phyloP scores from a whole-genome alignment of 768 basidiomycete species.

The Pleurotus cornucopiae region DNA sequence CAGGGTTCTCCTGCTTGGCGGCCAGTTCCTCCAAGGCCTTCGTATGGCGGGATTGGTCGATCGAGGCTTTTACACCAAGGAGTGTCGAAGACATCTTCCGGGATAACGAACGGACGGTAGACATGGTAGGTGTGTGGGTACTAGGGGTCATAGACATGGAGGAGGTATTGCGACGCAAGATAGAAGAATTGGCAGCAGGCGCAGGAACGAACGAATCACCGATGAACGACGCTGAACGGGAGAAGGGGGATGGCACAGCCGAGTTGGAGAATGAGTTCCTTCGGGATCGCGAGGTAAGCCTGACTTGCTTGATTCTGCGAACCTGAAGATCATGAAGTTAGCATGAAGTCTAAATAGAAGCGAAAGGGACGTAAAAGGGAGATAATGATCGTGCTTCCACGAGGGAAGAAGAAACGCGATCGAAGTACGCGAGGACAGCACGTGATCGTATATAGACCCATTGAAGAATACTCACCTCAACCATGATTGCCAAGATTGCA shows the following conservation, averaged over 20 bases:
- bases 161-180: not conserved
- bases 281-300: constrained; percentile 39
- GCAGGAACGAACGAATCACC: constrained; percentile 7
- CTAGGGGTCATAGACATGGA: not conserved
- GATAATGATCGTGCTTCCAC: not conserved
- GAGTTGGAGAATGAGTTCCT: constrained; percentile 10
- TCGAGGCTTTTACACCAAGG: constrained; percentile 48
- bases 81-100: constrained; percentile 15
- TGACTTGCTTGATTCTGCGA: constrained; percentile 63
- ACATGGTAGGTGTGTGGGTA: not conserved
- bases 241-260: constrained; percentile 25
- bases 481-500: constrained; percentile 89
- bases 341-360: not conserved
- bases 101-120: constrained; percentile 6
- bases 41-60: constrained; percentile 7
- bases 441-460: not conserved
- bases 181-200: constrained; percentile 10
- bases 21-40: constrained; percentile 24
- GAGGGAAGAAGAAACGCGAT: constrained; percentile 8
- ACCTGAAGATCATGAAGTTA: constrained; percentile 38
- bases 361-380: too few relatives aligned
- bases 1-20: constrained; percentile 69
- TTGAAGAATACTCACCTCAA: constrained; percentile 60
- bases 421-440: constrained; percentile 5
- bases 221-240: constrained; percentile 18